Evolutionary conservation across 495 filamentous ascomycete genomes (phyloP), one percentile per base, ranked within the genome.

Genomic region (Penicillium paradoxum): DNA sequence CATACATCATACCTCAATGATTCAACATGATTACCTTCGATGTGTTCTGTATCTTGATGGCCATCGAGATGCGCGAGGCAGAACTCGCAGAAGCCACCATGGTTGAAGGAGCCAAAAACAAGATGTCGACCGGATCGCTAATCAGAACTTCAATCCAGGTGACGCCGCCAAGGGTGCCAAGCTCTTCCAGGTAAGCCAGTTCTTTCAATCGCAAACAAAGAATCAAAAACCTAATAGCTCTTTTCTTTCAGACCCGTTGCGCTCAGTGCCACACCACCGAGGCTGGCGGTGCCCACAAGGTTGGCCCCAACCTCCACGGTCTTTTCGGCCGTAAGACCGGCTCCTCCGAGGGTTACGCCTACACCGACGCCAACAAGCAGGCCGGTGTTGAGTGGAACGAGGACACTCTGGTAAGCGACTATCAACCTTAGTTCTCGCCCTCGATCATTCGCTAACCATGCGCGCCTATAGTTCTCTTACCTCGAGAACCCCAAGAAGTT

Each of bases 311-410:
- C 71, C 84, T 99, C 50, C 85, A 92, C 85, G 93, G 93, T 73
- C 88, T 99, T 43, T 97, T 97, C 73, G 93, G 93, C 70, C 93
- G 93, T 67, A 88, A 96, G 83, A 88, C 89, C 49, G 93, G 93
- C 62, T 78, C 83, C 62, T 85, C 91, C 56, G 89, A 91, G 46
- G 95, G 93, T 53, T 99, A 87, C 84, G 79, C 89, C 65, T 99
- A 97, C 84, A 97, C 92, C 74, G 93, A 99, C 69, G 95, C 93
- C 79, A 99, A 99, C 87, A 96, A 96, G 87, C 77, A 87, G 67
- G 95, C 95, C 80, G 90, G 81, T 70, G 82, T 99, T 60, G 77
- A 72, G 62, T 99, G 93, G 93, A 79, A 88, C 58, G 85, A 96
- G 74, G 74, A 82, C 58, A 85, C 89, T 75, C 82, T 99, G 64